A percentile compares a stretch with the other conserved stretches of the same genome.
Evolutionary conservation across 2,329 filamentous ascomycete genomes (phyloP).

Genomic region (Monilinia polystroma): DNA sequence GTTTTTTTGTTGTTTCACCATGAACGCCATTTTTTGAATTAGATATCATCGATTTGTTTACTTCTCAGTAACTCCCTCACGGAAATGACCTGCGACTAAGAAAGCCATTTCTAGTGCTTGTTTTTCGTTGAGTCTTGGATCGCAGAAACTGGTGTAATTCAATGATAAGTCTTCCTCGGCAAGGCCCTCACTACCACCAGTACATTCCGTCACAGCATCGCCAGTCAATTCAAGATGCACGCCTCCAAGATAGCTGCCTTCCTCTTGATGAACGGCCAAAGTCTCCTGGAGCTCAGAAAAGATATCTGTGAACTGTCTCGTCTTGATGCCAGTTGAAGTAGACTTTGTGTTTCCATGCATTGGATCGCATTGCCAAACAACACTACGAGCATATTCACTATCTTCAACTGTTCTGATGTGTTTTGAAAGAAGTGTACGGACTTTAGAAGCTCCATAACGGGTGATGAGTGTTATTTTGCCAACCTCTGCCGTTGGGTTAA

Average conservation of each 20-base stretch:
- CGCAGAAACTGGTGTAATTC: conserved; percentile 95
- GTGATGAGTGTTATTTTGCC: conserved; percentile 97
- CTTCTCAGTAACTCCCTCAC: conserved; percentile 19
- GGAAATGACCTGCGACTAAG: conserved; percentile 73
- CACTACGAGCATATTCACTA: conserved; percentile 63
- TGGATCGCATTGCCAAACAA: conserved; percentile 98
- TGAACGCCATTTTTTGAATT: neutral
- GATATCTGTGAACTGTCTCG: conserved; percentile 85
- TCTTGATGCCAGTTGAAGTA: conserved; percentile 81
- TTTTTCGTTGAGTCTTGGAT: conserved; percentile 94
- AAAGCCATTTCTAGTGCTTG: conserved; percentile 95
- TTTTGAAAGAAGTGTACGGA: conserved; percentile 70
- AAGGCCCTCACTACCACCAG: conserved; percentile 83
- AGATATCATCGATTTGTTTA: neutral
- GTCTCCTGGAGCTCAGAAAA: conserved; percentile 83
- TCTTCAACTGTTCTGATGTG: conserved; percentile 88
- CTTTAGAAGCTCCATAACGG: conserved; percentile 80
- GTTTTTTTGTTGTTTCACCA: neutral
- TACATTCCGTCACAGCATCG: conserved; percentile 93
- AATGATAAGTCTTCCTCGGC: conserved; percentile 84
- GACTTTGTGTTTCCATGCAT: conserved; percentile 86
- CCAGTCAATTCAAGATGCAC: conserved; percentile 95
- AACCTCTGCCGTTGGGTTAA: conserved; percentile 78
- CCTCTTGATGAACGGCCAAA: conserved; percentile 77
- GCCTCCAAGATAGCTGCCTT: conserved; percentile 84